Conservation (phyloP, 2,329 filamentous ascomycete species). For the Allantophomopsis cytisporea region DNA sequence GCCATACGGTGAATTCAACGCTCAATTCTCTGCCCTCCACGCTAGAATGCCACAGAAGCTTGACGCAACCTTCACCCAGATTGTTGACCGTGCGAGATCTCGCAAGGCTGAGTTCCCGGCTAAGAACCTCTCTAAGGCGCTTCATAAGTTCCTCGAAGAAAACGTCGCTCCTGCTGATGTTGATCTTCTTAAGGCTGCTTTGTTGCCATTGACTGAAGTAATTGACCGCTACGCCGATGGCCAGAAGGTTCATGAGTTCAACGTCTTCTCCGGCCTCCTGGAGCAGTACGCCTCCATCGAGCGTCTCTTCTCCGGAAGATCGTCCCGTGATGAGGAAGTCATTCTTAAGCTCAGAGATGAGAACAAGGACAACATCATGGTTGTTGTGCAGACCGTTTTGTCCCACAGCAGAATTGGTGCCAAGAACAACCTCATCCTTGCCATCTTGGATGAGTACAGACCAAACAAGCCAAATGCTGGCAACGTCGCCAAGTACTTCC, state of each 20-base stretch:
- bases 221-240: conserved; percentile 75
- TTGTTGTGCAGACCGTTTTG: conserved; percentile 78
- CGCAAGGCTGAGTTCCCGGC: conserved; percentile 83
- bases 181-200: conserved; percentile 55
- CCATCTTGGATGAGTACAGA: conserved; percentile 85
- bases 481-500: conserved; percentile 80
- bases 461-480: conserved; percentile 87
- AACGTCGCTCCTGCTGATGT: conserved; percentile 63
- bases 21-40: conserved; percentile 92
- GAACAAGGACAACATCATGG: conserved; percentile 81
- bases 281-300: conserved; percentile 75
- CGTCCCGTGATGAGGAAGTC: conserved; percentile 82
- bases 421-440: conserved; percentile 88
- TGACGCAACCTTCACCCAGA: conserved; percentile 66
- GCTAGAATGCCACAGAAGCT: conserved; percentile 94
- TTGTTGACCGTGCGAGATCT: conserved; percentile 70
- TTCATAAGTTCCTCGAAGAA: conserved; percentile 81
- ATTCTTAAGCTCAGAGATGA: conserved; percentile 88
- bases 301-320: conserved; percentile 73
- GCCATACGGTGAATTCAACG: conserved; percentile 92
- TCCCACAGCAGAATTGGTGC: conserved; percentile 86
- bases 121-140: conserved; percentile 71
- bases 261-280: conserved; percentile 66
- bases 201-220: conserved; percentile 66
- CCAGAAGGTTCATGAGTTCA: conserved; percentile 80